Evolutionary conservation across 345 rosid species (phyloP), one percentile per base, ranked within the genome.

Genomic region (Luvunga scandens): DNA sequence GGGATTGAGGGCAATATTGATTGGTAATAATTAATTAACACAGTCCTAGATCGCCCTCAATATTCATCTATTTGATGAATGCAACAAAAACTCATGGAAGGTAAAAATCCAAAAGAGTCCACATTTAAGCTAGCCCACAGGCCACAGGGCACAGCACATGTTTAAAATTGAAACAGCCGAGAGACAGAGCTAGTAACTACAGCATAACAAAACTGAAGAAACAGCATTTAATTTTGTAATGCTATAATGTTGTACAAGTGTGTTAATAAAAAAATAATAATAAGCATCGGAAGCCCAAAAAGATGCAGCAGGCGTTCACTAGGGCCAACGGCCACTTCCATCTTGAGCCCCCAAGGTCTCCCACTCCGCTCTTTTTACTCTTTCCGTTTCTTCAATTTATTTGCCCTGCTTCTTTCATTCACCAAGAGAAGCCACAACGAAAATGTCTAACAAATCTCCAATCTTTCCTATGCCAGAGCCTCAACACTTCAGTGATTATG

Each of bases 401-500:
- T 22, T 34, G 45, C 69, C n/a, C 9, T 3, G 34, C 34, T 9
- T 2, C 16, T 24, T 9, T 7, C 72, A 42, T 18, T 18, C 30
- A 3, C n/a, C 57, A 18, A 69, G 25, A 45, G 10, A n/a, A 22
- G 4, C 22, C 56, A 13, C 3, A 13, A 2, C 19, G 56, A 69
- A 61, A 65, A 91, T 93, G 94, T 82, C 97, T 2, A 88, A 79
- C 88, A 89, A 74, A 27, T 85, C 91, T 42, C 98, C 98, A 1
- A 68, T 90, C 1, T 91, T 92, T 56, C 90, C 97, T 38, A 89
- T 91, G 80, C 84, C 86, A 0, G 85, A 91, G 30, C 87, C 94
- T 75, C 96, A 87, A 10, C 97, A 88, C 81, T 92, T 91, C 88
- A 92, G 86, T 36, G 99, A 95, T 81, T 93, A 93, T 70, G 98